Conservation (phyloP, 768 basidiomycete species). For the Lactarius hengduanensis region DNA sequence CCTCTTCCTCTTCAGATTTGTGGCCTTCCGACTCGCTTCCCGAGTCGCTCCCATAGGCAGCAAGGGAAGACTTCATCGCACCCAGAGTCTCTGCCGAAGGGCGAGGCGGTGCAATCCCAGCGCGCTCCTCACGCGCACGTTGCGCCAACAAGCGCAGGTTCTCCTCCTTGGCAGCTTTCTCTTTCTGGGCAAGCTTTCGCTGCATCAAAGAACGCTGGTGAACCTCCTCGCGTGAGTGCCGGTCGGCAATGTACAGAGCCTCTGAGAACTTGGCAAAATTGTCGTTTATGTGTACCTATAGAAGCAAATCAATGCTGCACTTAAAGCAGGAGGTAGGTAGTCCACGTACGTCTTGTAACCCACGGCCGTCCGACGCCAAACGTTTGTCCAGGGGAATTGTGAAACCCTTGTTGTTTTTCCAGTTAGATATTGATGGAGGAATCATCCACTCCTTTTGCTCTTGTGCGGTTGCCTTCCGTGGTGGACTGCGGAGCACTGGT, state of each 20-base stretch:
- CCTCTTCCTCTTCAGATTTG: conserved; percentile 47
- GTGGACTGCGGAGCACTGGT: conserved; percentile 92
- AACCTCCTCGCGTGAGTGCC: conserved; percentile 97
- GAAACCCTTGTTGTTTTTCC: conserved; percentile 99
- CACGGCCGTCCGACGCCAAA: conserved; percentile 96
- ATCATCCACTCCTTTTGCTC: conserved; percentile 99
- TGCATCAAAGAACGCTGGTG: conserved; percentile 96
- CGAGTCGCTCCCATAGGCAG: conserved; percentile 84
- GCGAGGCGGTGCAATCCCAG: conserved; percentile 65
- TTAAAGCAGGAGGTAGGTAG: not conserved
- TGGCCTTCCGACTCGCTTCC: conserved; percentile 58
- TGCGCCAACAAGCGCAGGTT: conserved; percentile 91
- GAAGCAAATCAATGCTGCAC: conserved; percentile 8
- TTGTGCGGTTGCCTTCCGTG: conserved; percentile 91
- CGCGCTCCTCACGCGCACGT: conserved; percentile 92
- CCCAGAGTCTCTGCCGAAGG: conserved; percentile 66
- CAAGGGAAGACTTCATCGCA: conserved; percentile 72
- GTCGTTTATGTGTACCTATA: conserved; percentile 95
- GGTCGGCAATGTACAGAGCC: conserved; percentile 90
- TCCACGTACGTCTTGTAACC: conserved; percentile 86
- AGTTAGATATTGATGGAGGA: conserved; percentile 98
- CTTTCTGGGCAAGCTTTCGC: conserved; percentile 97
- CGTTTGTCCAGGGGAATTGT: conserved; percentile 98
- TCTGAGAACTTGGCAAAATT: conserved; percentile 99
- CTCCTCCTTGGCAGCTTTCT: conserved; percentile 96